Conservation (phyloP, 1,139 yeast genomes). For the Eremothecium sinecaudum region DNA sequence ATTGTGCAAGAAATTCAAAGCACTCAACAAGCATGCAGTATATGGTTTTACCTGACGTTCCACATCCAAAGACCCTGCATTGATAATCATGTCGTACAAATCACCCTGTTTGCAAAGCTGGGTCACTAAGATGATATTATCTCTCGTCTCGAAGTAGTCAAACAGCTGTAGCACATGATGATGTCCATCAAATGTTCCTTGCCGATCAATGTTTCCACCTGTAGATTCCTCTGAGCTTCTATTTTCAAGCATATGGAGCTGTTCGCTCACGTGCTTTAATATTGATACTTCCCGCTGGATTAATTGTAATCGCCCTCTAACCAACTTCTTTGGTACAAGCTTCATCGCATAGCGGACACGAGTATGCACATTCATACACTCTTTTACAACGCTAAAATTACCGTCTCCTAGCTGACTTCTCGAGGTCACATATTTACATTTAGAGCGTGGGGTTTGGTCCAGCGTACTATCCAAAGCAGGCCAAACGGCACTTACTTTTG, state of each 20-base stretch:
- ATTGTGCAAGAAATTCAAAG: slow-evolving; percentile 59
- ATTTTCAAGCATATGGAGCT: slow-evolving; percentile 16
- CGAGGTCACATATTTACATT: slow-evolving; percentile 24
- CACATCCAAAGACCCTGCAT: slow-evolving; percentile 36
- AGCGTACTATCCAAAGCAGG: slow-evolving; percentile 7
- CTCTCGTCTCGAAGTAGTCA: slow-evolving; percentile 62
- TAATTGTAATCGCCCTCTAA: slow-evolving; percentile 24
- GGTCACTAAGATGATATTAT: slow-evolving; percentile 51
- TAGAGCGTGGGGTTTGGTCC: slow-evolving; percentile 9
- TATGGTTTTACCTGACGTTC: slow-evolving; percentile 42
- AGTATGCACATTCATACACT: slow-evolving; percentile 27
- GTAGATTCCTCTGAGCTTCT: slow-evolving; percentile 12
- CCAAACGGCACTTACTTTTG: no score
- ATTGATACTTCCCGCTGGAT: slow-evolving; percentile 29
- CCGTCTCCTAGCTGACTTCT: slow-evolving; percentile 29
- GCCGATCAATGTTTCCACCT: slow-evolving; percentile 4
- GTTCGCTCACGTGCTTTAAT: slow-evolving; percentile 19
- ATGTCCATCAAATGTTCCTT: slow-evolving; percentile 34
- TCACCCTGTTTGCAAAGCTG: slow-evolving; percentile 65
- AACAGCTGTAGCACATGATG: slow-evolving; percentile 54
- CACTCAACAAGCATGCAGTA: slow-evolving; percentile 39
- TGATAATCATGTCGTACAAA: slow-evolving; percentile 49
- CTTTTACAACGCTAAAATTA: slow-evolving; percentile 30
- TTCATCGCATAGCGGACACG: slow-evolving; percentile 29
- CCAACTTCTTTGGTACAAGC: slow-evolving; percentile 22